A percentile compares a stretch with the other conserved stretches of the same genome.
These are phyloP conservation scores for Pythium utonaiense DNA, from an alignment of 352 stramenopile genomes.

Conservation along the genomic window DNA sequence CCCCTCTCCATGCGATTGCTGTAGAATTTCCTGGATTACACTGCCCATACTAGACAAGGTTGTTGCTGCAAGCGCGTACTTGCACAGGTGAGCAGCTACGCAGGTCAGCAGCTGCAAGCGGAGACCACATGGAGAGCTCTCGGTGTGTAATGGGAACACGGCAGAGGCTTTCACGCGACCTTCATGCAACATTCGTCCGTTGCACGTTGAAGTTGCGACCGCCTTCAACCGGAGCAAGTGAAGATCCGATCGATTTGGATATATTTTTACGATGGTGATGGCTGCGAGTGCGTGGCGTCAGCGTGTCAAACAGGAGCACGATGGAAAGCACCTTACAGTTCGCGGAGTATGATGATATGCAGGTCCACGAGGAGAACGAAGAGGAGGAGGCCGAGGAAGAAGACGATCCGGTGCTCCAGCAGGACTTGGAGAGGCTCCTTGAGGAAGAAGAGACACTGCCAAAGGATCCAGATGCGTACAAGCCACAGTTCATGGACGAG, in stretches of 20 bases:
- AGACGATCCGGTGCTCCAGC: slow-evolving; percentile 19
- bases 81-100: background rate
- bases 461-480: slow-evolving; percentile 29
- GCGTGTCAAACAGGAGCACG: background rate
- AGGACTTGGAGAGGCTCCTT: slow-evolving; percentile 16
- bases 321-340: background rate
- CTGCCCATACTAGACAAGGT: too few species aligned
- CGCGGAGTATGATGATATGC: background rate
- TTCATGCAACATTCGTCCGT: slow-evolving; percentile 9
- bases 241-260: too few species aligned
- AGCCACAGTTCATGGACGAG: slow-evolving; percentile 54
- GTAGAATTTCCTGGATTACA: background rate
- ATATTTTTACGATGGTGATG: background rate
- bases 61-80: background rate
- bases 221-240: background rate
- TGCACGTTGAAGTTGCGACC: background rate
- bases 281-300: background rate
- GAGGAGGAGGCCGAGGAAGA: slow-evolving; percentile 14
- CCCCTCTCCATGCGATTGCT: background rate
- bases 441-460: slow-evolving; percentile 7
- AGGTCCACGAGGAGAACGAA: background rate
- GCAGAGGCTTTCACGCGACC: slow-evolving; percentile 3
- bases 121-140: background rate
- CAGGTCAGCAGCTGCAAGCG: background rate
- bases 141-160: background rate